Conservation (phyloP, 1,284 basidiomycete genomes). For the Phenoliferia sp. region DNA sequence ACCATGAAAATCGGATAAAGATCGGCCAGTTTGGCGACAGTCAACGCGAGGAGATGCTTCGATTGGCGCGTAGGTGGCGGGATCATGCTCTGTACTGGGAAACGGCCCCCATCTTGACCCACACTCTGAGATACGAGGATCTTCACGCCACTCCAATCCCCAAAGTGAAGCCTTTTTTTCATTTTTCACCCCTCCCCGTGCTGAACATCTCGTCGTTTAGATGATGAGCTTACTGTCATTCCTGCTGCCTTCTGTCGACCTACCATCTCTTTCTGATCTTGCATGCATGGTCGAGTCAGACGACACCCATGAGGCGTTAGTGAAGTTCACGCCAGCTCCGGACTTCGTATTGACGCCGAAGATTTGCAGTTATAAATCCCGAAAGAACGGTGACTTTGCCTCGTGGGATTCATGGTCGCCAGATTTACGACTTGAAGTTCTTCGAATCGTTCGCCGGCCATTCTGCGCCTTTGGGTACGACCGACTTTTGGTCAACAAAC, state of each 20-base stretch:
- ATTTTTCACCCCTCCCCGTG: background rate
- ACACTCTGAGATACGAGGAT: slow-evolving; percentile 17
- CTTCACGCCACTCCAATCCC: slow-evolving; percentile 21
- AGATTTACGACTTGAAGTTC: slow-evolving; percentile 9
- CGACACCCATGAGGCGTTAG: slow-evolving; percentile 7
- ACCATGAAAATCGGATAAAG: slow-evolving; percentile 5
- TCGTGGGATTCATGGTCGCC: slow-evolving; percentile 20
- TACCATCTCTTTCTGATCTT: slow-evolving; percentile 22
- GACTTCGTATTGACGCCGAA: background rate
- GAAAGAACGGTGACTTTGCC: slow-evolving; percentile 15
- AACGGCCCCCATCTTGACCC: slow-evolving; percentile 15
- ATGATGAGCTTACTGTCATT: slow-evolving; percentile 32
- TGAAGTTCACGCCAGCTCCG: background rate
- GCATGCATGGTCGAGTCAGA: slow-evolving; percentile 22
- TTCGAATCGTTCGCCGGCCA: slow-evolving; percentile 16
- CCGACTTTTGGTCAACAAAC: slow-evolving; percentile 7
- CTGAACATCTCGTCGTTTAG: slow-evolving; percentile 5
- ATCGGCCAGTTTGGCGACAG: slow-evolving; percentile 13
- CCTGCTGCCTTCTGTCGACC: slow-evolving; percentile 23
- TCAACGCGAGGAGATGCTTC: slow-evolving; percentile 16
- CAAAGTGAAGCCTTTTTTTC: slow-evolving; percentile 3
- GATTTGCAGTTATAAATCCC: slow-evolving; percentile 15
- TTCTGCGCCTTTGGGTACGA: slow-evolving; percentile 25
- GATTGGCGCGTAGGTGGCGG: slow-evolving; percentile 3
- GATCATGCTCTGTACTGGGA: slow-evolving; percentile 30